phyloP scores from a whole-genome alignment of 2,329 filamentous ascomycete genomes.

The Neopestalotiopsis clavispora region DNA sequence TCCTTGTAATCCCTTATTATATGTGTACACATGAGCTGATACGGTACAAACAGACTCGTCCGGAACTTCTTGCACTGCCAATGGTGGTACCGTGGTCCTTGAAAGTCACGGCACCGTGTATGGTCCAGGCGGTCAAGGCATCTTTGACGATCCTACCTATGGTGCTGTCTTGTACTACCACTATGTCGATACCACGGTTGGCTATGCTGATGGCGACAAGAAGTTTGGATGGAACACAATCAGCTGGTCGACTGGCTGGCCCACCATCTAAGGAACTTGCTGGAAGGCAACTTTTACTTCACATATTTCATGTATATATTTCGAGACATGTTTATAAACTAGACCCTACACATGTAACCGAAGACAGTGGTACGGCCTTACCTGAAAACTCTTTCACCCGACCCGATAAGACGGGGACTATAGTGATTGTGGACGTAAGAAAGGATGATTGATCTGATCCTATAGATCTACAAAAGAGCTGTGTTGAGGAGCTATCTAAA shows the following conservation, averaged over 20 bases:
- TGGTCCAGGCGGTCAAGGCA: conserved; percentile 66
- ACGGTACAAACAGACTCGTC: conserved; percentile 39
- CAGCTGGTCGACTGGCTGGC: conserved; percentile 54
- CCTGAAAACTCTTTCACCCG: no score
- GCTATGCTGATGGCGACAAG: conserved; percentile 46
- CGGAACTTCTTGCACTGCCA: conserved; percentile 56
- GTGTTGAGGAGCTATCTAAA: no score
- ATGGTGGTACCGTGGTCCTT: conserved; percentile 64
- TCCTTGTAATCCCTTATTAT: background rate
- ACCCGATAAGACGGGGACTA: no score
- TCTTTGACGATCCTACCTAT: conserved; percentile 52
- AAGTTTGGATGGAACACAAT: conserved; percentile 57
- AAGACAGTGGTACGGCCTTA: background rate
- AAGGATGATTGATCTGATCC: no score
- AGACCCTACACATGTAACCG: no score
- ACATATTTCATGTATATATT: conserved; percentile 6
- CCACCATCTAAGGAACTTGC: no score
- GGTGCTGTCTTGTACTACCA: conserved; percentile 68
- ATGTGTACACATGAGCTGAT: background rate
- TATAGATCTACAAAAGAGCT: no score
- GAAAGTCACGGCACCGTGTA: conserved; percentile 63
- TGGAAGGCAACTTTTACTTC: no score
- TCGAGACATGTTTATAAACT: background rate
- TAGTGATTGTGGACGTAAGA: no score
- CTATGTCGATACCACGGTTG: conserved; percentile 48